These are phyloP conservation scores for Prunus campanulata DNA, from an alignment of 306 rosid species.

Conservation along the genomic window DNA sequence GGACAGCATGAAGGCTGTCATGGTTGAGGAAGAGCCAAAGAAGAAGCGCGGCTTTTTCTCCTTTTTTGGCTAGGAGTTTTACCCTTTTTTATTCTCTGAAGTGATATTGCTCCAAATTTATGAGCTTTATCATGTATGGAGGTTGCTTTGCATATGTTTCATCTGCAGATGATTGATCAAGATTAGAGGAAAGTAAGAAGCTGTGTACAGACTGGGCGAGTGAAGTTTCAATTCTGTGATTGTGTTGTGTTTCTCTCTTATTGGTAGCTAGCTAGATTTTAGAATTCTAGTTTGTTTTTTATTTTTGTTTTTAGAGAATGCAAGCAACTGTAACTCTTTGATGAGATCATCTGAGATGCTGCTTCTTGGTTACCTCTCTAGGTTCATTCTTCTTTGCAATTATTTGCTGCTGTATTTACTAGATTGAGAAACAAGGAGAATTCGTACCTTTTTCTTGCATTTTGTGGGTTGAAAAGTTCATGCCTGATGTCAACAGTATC, in stretches of 20 bases:
- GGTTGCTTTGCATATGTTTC: background rate
- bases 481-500: background rate
- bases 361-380: background rate
- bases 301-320: background rate
- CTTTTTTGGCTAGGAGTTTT: slow-evolving; percentile 56
- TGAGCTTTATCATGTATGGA: background rate
- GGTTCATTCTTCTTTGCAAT: background rate
- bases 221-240: slow-evolving; percentile 22
- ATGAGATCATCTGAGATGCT: background rate
- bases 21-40: slow-evolving; percentile 88
- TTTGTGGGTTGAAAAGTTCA: background rate
- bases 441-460: slow-evolving; percentile 8
- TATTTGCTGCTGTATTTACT: background rate
- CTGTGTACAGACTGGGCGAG: slow-evolving; percentile 42
- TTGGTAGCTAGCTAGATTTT: slow-evolving; percentile 17
- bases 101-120: background rate
- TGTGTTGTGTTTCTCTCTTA: slow-evolving; percentile 8
- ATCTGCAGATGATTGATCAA: slow-evolving; percentile 6
- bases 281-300: background rate
- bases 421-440: background rate
- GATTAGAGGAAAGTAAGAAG: slow-evolving; percentile 15
- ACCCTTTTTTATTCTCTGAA: background rate
- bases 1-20: slow-evolving; percentile 90
- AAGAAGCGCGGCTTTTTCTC: slow-evolving; percentile 82
- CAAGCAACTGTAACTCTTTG: background rate